Evolutionary conservation across 768 basidiomycete genomes (phyloP).

Genomic region (Suillus bovinus): DNA sequence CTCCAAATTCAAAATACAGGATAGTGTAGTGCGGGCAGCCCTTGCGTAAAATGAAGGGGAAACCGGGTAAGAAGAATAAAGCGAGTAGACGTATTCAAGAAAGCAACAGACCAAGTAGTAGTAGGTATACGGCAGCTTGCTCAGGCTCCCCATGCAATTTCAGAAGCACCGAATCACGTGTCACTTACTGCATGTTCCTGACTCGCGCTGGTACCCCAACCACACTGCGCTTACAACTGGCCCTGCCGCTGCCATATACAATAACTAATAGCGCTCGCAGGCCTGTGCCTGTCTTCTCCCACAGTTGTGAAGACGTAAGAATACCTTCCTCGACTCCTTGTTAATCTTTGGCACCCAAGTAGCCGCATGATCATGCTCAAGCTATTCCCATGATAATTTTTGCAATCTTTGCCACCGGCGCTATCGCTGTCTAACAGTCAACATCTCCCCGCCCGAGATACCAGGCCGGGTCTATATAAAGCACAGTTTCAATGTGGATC

Average conservation of each 20-base stretch:
- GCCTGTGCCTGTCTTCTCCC: neutral
- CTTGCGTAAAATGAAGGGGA: neutral
- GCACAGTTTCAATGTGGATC: slow-evolving; percentile 19
- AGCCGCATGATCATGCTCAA: neutral
- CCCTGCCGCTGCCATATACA: neutral
- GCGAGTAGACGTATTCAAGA: neutral
- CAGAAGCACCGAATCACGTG: neutral
- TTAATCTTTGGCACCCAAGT: neutral
- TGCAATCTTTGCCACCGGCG: neutral
- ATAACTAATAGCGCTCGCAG: neutral
- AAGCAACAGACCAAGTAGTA: neutral
- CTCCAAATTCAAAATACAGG: neutral
- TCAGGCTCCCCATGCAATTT: neutral
- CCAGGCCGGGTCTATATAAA: slow-evolving; percentile 37
- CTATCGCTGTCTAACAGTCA: neutral
- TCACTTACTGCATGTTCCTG: neutral
- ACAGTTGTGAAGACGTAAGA: neutral
- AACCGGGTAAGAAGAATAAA: neutral
- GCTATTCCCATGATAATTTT: slow-evolving; percentile 6
- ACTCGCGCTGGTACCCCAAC: no score
- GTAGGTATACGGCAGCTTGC: neutral
- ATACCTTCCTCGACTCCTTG: neutral
- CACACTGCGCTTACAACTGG: neutral
- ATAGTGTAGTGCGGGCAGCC: neutral
- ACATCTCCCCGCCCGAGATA: neutral